A percentile compares a stretch with the other conserved stretches of the same genome.
These are phyloP conservation scores for Cyclotella baltica DNA, from an alignment of 108 stramenopile genomes.

Conservation along the genomic window DNA sequence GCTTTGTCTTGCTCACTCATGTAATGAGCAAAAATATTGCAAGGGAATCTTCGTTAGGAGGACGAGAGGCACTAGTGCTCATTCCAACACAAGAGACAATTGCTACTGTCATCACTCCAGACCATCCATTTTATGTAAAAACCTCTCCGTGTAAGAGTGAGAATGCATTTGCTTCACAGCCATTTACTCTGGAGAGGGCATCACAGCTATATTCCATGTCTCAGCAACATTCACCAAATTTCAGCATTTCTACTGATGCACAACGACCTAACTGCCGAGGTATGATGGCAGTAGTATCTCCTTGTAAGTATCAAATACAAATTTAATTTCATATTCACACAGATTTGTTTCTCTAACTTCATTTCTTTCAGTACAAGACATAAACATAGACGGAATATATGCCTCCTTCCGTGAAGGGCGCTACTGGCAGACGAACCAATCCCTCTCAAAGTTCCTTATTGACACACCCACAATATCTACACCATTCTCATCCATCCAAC, in stretches of 20 bases:
- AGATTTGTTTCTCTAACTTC: not conserved
- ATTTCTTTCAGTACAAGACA: constrained; percentile 28
- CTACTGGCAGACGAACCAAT: constrained; percentile 34
- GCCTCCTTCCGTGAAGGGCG: constrained; percentile 42
- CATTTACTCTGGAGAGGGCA: constrained; percentile 28
- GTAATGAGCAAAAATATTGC: constrained; percentile 19
- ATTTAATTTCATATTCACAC: not conserved
- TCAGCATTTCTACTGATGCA: constrained; percentile 3
- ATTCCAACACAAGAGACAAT: constrained; percentile 40
- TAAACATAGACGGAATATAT: constrained; percentile 39
- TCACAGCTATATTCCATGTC: constrained; percentile 39
- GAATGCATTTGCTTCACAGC: constrained; percentile 30
- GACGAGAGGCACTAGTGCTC: constrained; percentile 41
- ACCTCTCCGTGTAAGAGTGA: not conserved
- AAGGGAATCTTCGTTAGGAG: constrained; percentile 12
- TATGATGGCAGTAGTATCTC: constrained; percentile 42
- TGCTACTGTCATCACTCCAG: constrained; percentile 33
- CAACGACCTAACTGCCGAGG: constrained; percentile 15
- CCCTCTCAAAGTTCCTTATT: constrained; percentile 44
- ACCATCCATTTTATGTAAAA: constrained; percentile 44
- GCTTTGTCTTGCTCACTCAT: constrained; percentile 37
- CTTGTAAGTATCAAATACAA: constrained; percentile 5
- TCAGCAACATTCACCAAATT: constrained; percentile 22
- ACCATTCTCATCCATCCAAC: constrained; percentile 24
- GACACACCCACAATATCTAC: constrained; percentile 36